Base-by-base conservation (phyloP, 768 basidiomycete species). In the Russula olivacea region DNA sequence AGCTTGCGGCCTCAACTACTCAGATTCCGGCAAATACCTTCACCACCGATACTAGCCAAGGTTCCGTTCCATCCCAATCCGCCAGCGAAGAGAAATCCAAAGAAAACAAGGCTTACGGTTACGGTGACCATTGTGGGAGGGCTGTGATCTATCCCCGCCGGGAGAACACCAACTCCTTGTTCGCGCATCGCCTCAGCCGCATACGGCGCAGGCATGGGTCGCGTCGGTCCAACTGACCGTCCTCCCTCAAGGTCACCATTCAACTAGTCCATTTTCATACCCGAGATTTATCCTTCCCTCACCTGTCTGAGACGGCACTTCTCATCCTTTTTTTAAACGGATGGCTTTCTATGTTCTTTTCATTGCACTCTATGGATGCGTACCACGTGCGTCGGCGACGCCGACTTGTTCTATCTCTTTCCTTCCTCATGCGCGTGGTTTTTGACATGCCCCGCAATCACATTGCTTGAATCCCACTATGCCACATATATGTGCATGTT, bases 311-410 rank as follows among this genome's bases (percentile, higher is more conserved):
- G 61, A 45, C 34, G 23, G 17, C 43, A 19, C 32, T 53, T 52
- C 3, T 14, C 36, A 19, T 12, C 11, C 12, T 28, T 28, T 28
- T 11, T n/a, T 51, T 38, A 2, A 41, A 41, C 14, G 40, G 14
- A 30, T 41, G 25, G 14, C 17, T 28, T 50, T 36, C 25, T 47
- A 17, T 60, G 17, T n/a, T 23, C 25, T 38, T 52, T 21, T n/a
- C 28, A 10, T 21, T 21, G 19, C 25, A 14, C 38, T 41, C 59
- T 23, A 28, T 11, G 34, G 19, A 28, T n/a, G 40, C 30, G 23
- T 32, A 55, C 9, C 55, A 54, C 32, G 52, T 32, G 56, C 61
- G 56, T 63, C 50, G 43, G 61, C 11, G 62, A 54, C 45, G 62
- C 62, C 21, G 25, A 40, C 50, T 59, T 14, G 6, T n/a, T n/a